Percentiles rank a stretch among this genome's conserved stretches.
Evolutionary conservation across 768 basidiomycete genomes (phyloP).

Genomic region (Rhodotorula toruloides): DNA sequence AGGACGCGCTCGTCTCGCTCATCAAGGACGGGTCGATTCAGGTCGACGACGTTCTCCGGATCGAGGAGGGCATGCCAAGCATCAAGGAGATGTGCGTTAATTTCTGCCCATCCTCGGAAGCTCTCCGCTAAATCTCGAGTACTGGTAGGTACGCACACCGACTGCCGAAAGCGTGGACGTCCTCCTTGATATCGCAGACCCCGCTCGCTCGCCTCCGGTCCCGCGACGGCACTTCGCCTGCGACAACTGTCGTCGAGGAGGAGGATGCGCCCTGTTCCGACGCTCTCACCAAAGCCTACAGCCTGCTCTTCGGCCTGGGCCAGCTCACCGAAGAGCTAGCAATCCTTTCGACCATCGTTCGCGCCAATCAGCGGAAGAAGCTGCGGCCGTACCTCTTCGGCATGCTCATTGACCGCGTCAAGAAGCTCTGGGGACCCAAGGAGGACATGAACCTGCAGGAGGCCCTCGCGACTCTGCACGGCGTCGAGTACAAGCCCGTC

Average conservation of each 20-base stretch:
- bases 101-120: no score
- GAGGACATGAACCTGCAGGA: constrained; percentile 26
- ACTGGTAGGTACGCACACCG: constrained; percentile 25
- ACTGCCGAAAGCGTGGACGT: constrained; percentile 35
- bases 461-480: constrained; percentile 26
- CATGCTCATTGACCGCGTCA: constrained; percentile 1
- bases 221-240: not conserved
- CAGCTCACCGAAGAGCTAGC: constrained; percentile 36
- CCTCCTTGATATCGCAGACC: constrained; percentile 24
- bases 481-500: constrained; percentile 9
- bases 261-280: constrained; percentile 21
- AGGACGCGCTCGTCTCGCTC: constrained; percentile 75
- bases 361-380: not conserved
- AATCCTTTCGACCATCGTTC: constrained; percentile 23
- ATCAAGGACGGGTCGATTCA: constrained; percentile 37
- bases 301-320: constrained; percentile 36
- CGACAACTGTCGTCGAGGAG: not conserved
- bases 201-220: constrained; percentile 21
- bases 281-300: constrained; percentile 34
- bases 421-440: not conserved
- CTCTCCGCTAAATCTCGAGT: not conserved
- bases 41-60: constrained; percentile 32
- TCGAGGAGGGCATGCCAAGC: constrained; percentile 33
- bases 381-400: constrained; percentile 22
- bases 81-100: constrained; percentile 27